A percentile compares a stretch with the other conserved stretches of the same genome.
Evolutionary conservation across 164 flowering plant species (phyloP).

Genomic region (Litsea cubeba): DNA sequence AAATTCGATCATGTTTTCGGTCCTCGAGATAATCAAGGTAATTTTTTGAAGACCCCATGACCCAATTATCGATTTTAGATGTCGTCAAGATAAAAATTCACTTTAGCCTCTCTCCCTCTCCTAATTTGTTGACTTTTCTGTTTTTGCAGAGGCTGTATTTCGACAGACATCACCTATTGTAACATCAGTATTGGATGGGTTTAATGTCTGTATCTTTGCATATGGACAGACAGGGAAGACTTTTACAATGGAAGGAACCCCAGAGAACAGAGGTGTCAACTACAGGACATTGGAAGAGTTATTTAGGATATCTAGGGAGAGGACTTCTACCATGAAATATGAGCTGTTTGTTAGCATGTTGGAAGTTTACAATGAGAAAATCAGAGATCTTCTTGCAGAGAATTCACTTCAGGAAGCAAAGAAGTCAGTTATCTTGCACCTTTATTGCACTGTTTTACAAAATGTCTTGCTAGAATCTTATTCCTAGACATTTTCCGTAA

Average conservation of each 20-base stretch:
- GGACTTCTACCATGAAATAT: constrained; percentile 43
- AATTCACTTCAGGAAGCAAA: constrained; percentile 47
- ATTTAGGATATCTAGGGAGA: constrained; percentile 31
- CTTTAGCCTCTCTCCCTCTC: not conserved
- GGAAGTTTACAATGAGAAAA: constrained; percentile 89
- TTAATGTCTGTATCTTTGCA: constrained; percentile 1
- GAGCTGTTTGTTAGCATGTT: constrained; percentile 79
- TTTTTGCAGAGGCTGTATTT: constrained; percentile 68
- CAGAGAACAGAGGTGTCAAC: not conserved
- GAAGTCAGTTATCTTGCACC: constrained; percentile 44
- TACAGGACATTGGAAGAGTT: not conserved
- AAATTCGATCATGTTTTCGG: constrained; percentile 77
- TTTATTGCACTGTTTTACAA: too few relatives aligned
- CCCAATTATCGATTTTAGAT: not conserved
- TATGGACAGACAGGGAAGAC: constrained; percentile 4
- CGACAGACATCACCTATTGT: constrained; percentile 65
- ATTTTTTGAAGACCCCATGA: not conserved
- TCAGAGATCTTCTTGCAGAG: constrained; percentile 72
- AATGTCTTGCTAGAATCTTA: too few relatives aligned
- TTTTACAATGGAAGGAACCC: not conserved
- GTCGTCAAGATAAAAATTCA: not conserved
- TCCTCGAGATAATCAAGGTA: constrained; percentile 81
- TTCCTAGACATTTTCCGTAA: too few relatives aligned
- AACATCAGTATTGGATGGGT: constrained; percentile 12
- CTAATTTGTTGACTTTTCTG: constrained; percentile 1